Evolutionary conservation across 202 grass and related monocot genomes (phyloP), one percentile per base, ranked within the genome.

Genomic region (Elaeis oleifera): DNA sequence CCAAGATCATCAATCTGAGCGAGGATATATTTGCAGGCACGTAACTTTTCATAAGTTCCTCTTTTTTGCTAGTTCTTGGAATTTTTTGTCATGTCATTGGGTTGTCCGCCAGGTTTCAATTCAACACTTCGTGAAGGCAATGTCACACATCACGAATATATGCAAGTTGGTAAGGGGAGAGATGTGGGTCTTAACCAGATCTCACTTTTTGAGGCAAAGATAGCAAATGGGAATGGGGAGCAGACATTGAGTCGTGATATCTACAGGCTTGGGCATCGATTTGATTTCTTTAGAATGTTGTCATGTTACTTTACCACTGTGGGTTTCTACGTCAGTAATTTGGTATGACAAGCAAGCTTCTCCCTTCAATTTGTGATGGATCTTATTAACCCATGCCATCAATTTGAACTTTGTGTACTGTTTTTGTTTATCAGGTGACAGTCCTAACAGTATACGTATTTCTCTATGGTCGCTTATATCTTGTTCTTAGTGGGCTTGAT

Each of bases 221-320:
- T 96, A 64, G 91, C 91, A 65, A 84, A 89, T 70, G 91, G 87
- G 56, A 96, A 89, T 21, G 91, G 91, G 3, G 91, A 96, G 49
- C 87, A 96, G 51, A 89, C 87, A 64, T 59, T 96, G 74, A 96
- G 91, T 61, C 87, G 84, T 11, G 91, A 91, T 14, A 58, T 91
- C 27, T 96, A 96, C 54, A 68, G 81, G 53, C 81, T 96, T 61
- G 91, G 91, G 16, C 91, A 96, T 71, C 83, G 87, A 69, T 90
- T 96, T 90, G 91, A 96, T 75, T 96, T 96, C 69, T 96, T 96
- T 81, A 96, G 91, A 72, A 96, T 96, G 91, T 50, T 96, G 67
- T 96, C 87, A 19, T 96, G 86, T 70, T 96, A 96, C 66, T 96
- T 82, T 23, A 90, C 91, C 39, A 96, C 91, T 19, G 83, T 96